A percentile compares a stretch with the other conserved stretches of the same genome.
phyloP scores from a whole-genome alignment of 768 basidiomycete species.

The Austroboletus festivus region DNA sequence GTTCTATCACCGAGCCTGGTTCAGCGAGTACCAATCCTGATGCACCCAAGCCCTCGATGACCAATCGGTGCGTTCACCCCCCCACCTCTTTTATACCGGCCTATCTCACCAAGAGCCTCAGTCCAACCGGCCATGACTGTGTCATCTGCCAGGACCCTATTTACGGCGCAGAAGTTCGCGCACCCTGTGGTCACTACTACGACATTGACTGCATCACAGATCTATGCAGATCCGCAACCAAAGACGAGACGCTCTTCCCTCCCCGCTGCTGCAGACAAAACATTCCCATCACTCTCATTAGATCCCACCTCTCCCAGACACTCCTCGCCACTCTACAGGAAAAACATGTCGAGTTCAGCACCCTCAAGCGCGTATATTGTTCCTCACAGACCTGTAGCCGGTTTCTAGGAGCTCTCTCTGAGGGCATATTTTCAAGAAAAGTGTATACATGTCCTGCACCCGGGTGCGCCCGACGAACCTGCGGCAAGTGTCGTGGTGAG shows the following conservation, averaged over 20 bases:
- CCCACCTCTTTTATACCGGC: background rate
- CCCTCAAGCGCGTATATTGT: conserved; percentile 39
- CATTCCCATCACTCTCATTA: conserved; percentile 28
- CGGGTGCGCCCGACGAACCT: conserved; percentile 21
- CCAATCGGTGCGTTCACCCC: conserved; percentile 15
- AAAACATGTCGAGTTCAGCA: conserved; percentile 31
- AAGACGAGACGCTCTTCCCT: conserved; percentile 40
- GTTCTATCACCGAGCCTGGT: background rate
- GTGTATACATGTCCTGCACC: conserved; percentile 21
- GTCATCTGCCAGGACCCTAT: conserved; percentile 36
- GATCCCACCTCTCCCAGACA: conserved; percentile 19
- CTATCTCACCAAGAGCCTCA: background rate
- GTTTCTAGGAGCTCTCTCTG: conserved; percentile 34
- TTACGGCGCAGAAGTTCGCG: conserved; percentile 21
- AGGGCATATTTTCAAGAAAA: conserved; percentile 22
- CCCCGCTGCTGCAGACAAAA: conserved; percentile 37
- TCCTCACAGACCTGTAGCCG: conserved; percentile 33
- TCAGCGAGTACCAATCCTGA: background rate
- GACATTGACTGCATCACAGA: conserved; percentile 33
- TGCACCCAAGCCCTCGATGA: background rate
- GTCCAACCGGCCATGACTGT: conserved; percentile 31
- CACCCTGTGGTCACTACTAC: conserved; percentile 37
- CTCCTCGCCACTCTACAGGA: conserved; percentile 20
- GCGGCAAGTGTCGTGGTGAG: conserved; percentile 24
- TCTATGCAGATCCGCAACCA: conserved; percentile 34